Conservation (phyloP, 495 filamentous ascomycete genomes). For the Letharia columbiana region DNA sequence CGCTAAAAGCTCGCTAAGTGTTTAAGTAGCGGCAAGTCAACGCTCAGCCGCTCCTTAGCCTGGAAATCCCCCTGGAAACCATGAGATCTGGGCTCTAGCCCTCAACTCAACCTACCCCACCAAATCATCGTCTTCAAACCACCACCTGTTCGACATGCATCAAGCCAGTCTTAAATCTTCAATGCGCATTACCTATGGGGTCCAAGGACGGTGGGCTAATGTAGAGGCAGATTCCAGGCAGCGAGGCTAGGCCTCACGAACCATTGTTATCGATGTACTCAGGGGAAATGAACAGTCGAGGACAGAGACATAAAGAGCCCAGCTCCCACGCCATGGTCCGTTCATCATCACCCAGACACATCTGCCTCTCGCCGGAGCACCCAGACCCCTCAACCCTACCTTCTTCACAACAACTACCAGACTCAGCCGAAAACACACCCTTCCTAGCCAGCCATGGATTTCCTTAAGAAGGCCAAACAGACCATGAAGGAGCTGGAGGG, state of each 20-base stretch:
- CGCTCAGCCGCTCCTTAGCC: background rate
- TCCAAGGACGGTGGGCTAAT: background rate
- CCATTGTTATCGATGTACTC: background rate
- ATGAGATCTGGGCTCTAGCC: background rate
- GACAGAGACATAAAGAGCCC: background rate
- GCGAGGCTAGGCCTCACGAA: background rate
- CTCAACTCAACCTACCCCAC: background rate
- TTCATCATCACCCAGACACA: background rate
- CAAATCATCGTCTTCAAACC: background rate
- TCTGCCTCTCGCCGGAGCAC: background rate
- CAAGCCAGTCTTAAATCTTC: background rate
- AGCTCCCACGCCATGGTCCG: background rate
- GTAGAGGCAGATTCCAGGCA: background rate
- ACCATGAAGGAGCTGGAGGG: constrained; percentile 1
- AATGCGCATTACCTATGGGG: background rate
- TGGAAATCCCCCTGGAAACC: background rate
- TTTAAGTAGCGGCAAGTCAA: background rate
- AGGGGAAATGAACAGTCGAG: background rate
- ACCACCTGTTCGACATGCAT: background rate
- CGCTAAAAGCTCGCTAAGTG: background rate
- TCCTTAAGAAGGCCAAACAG: background rate
- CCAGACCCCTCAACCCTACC: background rate
- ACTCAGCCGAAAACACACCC: background rate
- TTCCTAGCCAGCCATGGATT: background rate
- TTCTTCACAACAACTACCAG: background rate